Percentiles rank a stretch among this genome's conserved stretches.
These are phyloP conservation scores for Arthrinium puccinioides DNA, from an alignment of 2,329 filamentous ascomycete genomes.

Conservation along the genomic window DNA sequence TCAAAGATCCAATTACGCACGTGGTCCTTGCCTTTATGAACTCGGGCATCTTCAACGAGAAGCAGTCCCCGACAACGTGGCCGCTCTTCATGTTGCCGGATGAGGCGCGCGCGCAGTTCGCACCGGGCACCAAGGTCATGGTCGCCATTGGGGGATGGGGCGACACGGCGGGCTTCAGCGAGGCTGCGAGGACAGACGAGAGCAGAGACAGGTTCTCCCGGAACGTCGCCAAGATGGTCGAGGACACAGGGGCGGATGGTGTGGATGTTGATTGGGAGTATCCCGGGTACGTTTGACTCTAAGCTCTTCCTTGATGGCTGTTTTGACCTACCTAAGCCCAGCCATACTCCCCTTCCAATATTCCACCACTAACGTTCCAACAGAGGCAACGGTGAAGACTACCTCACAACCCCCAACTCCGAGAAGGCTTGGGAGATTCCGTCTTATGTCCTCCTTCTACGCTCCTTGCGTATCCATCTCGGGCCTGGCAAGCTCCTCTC, in stretches of 20 bases:
- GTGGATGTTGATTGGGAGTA: conserved; percentile 64
- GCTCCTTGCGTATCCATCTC: conserved; percentile 49
- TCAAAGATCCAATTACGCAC: conserved; percentile 41
- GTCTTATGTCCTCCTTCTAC: conserved; percentile 54
- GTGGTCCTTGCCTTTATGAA: conserved; percentile 49
- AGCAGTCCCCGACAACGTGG: conserved; percentile 33
- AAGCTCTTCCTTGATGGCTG: background rate
- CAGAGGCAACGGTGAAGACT: conserved; percentile 62
- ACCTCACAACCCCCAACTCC: conserved; percentile 53
- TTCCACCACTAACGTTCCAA: conserved; percentile 15
- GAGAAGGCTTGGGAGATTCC: conserved; percentile 52
- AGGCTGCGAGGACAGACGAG: conserved; percentile 37
- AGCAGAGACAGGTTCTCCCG: conserved; percentile 45
- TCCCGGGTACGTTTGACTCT: conserved; percentile 14
- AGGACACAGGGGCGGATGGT: conserved; percentile 52
- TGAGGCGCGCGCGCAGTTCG: conserved; percentile 44
- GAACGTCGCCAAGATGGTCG: conserved; percentile 48
- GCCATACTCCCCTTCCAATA: background rate
- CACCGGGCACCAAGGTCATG: conserved; percentile 48
- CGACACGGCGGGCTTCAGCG: conserved; percentile 48
- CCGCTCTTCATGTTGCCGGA: conserved; percentile 44
- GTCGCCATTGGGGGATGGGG: conserved; percentile 62
- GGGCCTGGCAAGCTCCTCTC: conserved; percentile 54
- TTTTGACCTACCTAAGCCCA: background rate
- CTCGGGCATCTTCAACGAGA: conserved; percentile 39